Conservation (phyloP, 495 filamentous ascomycete genomes). For the Schizothecium vesticola region DNA sequence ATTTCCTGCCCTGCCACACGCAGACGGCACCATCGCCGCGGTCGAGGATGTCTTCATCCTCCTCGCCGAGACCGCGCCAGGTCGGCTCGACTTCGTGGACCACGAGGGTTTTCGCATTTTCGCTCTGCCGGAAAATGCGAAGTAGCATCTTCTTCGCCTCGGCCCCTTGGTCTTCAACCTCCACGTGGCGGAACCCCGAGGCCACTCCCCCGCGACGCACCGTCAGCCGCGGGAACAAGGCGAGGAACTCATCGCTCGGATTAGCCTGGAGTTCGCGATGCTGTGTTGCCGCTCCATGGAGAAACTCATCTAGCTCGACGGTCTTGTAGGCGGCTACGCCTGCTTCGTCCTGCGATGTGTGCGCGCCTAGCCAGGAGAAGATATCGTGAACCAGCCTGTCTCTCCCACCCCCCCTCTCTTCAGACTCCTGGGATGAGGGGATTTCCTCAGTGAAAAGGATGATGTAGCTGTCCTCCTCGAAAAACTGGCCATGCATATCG, state of each 20-base stretch:
- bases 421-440: background rate
- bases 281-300: conserved; percentile 53
- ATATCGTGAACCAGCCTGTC: conserved; percentile 49
- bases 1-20: conserved; percentile 60
- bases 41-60: conserved; percentile 58
- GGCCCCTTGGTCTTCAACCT: conserved; percentile 37
- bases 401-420: no score
- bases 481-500: conserved; percentile 49
- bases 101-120: conserved; percentile 39
- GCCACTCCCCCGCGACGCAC: conserved; percentile 54
- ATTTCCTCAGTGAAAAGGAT: conserved; percentile 45
- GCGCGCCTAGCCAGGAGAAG: conserved; percentile 57
- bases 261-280: conserved; percentile 53
- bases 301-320: conserved; percentile 59
- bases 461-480: conserved; percentile 60
- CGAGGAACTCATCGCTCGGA: conserved; percentile 52
- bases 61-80: conserved; percentile 55
- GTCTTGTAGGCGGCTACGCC: conserved; percentile 63
- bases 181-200: conserved; percentile 56
- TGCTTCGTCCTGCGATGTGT: conserved; percentile 58
- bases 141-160: conserved; percentile 47
- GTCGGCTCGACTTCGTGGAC: conserved; percentile 58
- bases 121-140: conserved; percentile 51
- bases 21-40: conserved; percentile 55
- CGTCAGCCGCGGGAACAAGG: conserved; percentile 50